Percentiles rank a stretch among this genome's conserved stretches.
phyloP scores from a whole-genome alignment of 306 rosid genomes.

The Rosa multiflora region DNA sequence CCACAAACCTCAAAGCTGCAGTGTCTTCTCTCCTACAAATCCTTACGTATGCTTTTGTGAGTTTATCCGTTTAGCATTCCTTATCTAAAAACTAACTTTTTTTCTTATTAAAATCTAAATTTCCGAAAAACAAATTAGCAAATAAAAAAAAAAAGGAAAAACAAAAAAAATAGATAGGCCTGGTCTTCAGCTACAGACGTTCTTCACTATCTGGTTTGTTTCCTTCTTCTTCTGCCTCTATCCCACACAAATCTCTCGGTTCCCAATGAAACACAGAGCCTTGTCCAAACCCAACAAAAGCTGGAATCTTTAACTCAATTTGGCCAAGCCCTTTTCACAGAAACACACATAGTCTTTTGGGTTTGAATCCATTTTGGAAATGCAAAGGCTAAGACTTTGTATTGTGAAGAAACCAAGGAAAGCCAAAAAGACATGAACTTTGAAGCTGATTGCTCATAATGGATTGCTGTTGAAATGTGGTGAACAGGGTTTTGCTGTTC shows the following conservation, averaged over 20 bases:
- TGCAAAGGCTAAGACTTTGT: neutral
- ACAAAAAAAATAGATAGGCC: slow-evolving; percentile 22
- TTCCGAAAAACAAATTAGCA: neutral
- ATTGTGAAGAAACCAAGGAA: neutral
- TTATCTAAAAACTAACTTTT: slow-evolving; percentile 27
- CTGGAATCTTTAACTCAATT: slow-evolving; percentile 25
- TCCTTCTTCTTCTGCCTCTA: slow-evolving; percentile 40
- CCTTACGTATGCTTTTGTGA: slow-evolving; percentile 36
- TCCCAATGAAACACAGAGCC: slow-evolving; percentile 28
- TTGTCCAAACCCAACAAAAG: slow-evolving; percentile 25
- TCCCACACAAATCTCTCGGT: slow-evolving; percentile 58
- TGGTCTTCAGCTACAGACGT: slow-evolving; percentile 10
- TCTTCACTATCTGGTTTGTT: slow-evolving; percentile 25
- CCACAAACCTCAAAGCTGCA: neutral
- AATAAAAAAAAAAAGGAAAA: neutral
- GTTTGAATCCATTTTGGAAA: slow-evolving; percentile 15
- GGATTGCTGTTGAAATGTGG: slow-evolving; percentile 22
- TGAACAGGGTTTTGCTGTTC: slow-evolving; percentile 24
- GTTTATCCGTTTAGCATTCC: slow-evolving; percentile 47
- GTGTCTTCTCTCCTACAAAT: slow-evolving; percentile 30
- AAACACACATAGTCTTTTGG: neutral
- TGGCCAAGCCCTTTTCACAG: neutral
- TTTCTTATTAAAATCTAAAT: neutral
- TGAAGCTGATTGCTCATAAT: slow-evolving; percentile 20
- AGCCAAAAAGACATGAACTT: neutral